Base-by-base conservation (phyloP, 2,329 filamentous ascomycete species). In the Monosporascus sp. region DNA sequence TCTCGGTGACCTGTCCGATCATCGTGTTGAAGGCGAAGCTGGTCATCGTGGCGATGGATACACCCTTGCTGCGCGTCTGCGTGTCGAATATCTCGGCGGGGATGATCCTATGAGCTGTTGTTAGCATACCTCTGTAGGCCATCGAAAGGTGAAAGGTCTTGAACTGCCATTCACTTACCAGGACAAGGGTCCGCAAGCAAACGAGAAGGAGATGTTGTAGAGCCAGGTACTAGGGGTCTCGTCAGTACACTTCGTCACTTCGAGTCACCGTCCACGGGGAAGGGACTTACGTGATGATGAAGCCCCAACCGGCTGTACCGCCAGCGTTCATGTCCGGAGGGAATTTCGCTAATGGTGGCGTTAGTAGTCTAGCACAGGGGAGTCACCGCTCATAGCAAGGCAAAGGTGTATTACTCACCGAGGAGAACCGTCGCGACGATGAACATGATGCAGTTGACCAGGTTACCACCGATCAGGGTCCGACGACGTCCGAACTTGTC, bases 21-120 rank as follows among this genome's bases (percentile, higher is more conserved):
- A 78, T 78, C 40, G 88, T 86, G 65, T 89, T 89, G 56, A 85
- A 90, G 2, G 87, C 87, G 67, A 88, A 91, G 11, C 78, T 84
- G 1, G 74, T 77, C 86, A 90, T 89, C 5, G 85, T 88, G 0
- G 86, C 86, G 57, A 91, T 83, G 1, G 85, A 86, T 1, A 91
- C 87, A 61, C 87, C 88, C 73, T 89, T 89, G 51, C 83, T 78
- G 40, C 88, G 80, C 0, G 87, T 91, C 56, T 85, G 81, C 2
- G 86, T 91, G 69, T 91, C 88, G 70, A 91, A 91, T 41, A 90
- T 86, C 65, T 90, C 87, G 49, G 87, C 84, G 0, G 81, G 82
- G 55, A 85, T 83, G 59, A 81, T 80, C 78, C 63, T 65, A 40
- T 51, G 7, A 44, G 46, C 49, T 43, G 49, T 5, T 41, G 38